Conservation (phyloP, 345 rosid genomes). For the Boechera divaricarpa region DNA sequence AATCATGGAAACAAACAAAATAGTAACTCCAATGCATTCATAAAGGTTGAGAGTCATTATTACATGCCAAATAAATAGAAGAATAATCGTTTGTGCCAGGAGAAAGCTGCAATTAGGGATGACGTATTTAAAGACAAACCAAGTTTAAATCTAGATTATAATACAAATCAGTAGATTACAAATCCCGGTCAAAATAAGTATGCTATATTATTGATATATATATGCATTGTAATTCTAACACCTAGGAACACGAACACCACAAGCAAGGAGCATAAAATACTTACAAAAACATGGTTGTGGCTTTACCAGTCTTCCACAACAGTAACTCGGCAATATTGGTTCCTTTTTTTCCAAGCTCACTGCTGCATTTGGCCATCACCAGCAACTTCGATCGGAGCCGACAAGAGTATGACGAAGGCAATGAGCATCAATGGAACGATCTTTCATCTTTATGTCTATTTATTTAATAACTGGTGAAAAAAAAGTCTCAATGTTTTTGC, state of each 20-base stretch:
- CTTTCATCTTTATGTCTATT: slow-evolving; percentile 2
- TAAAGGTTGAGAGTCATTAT: not conserved
- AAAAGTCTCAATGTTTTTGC: not conserved
- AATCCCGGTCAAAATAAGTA: not conserved
- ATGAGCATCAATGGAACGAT: slow-evolving; percentile 1
- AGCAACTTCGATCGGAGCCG: slow-evolving; percentile 7
- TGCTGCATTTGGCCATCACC: not conserved
- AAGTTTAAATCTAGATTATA: not conserved
- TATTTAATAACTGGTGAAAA: no score
- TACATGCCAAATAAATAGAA: slow-evolving; percentile 9
- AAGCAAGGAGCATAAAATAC: not conserved
- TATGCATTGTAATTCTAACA: not conserved
- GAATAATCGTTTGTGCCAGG: not conserved
- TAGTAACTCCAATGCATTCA: not conserved
- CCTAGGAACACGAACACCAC: not conserved
- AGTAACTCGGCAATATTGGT: not conserved
- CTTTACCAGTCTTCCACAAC: not conserved
- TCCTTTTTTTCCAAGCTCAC: not conserved
- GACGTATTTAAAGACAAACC: not conserved
- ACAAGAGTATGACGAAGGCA: slow-evolving; percentile 1
- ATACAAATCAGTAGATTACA: slow-evolving; percentile 1
- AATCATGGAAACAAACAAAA: slow-evolving; percentile 7
- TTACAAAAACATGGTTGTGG: not conserved
- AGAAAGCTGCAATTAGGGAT: no score
- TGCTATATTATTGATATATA: not conserved